Conservation (phyloP, 2,329 filamentous ascomycete genomes). For the Chlorencoelia australis region DNA sequence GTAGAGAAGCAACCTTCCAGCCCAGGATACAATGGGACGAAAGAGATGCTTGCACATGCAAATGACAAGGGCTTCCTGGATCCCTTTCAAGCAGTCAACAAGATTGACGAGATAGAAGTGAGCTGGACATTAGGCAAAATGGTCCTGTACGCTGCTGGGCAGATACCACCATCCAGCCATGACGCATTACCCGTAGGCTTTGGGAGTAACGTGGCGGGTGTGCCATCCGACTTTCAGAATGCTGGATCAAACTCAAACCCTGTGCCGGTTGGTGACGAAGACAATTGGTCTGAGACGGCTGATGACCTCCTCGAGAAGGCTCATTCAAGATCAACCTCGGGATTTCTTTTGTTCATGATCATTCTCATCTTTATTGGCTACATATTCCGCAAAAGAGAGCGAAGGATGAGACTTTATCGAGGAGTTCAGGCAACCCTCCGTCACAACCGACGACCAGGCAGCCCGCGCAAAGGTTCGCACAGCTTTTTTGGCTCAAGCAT, state of each 20-base stretch:
- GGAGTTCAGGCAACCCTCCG: slow-evolving; percentile 38
- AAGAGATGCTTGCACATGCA: slow-evolving; percentile 55
- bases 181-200: slow-evolving; percentile 75
- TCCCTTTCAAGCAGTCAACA: slow-evolving; percentile 86
- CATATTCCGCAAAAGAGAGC: slow-evolving; percentile 70
- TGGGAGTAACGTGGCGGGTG: slow-evolving; percentile 60
- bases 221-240: slow-evolving; percentile 73
- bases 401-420: slow-evolving; percentile 51
- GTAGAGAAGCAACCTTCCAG: slow-evolving; percentile 49
- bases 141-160: slow-evolving; percentile 85
- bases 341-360: slow-evolving; percentile 67
- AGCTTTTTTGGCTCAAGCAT: slow-evolving; percentile 46
- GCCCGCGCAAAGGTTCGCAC: slow-evolving; percentile 35
- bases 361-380: slow-evolving; percentile 60
- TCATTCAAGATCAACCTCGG: slow-evolving; percentile 58
- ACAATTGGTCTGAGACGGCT: slow-evolving; percentile 43
- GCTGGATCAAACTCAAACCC: slow-evolving; percentile 47
- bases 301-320: slow-evolving; percentile 55
- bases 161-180: slow-evolving; percentile 57
- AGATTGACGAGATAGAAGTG: slow-evolving; percentile 83
- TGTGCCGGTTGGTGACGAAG: slow-evolving; percentile 37
- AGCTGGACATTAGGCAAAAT: slow-evolving; percentile 98
- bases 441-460: slow-evolving; percentile 36
- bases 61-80: slow-evolving; percentile 70
- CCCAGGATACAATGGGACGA: slow-evolving; percentile 57